Evolutionary conservation across 2,329 filamentous ascomycete species (phyloP).

Genomic region (Fusarium sterilihyphosum): DNA sequence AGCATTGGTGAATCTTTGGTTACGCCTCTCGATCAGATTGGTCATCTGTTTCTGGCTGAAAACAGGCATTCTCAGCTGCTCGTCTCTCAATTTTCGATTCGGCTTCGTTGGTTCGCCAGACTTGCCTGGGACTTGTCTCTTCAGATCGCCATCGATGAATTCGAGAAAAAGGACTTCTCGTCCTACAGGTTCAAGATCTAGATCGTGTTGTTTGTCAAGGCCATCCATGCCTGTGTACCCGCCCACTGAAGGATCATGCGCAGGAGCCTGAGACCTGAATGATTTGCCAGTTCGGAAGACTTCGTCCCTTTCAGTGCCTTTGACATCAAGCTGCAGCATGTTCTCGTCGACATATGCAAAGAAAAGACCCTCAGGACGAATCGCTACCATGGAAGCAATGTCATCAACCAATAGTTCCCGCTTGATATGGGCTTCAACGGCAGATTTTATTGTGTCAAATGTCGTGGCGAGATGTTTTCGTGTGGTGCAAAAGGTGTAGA

Average conservation of each 20-base stretch:
- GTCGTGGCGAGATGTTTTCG: constrained; percentile 93
- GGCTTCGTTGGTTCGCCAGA: constrained; percentile 77
- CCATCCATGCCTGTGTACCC: constrained; percentile 62
- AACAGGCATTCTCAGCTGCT: constrained; percentile 89
- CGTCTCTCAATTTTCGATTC: constrained; percentile 74
- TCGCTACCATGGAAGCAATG: constrained; percentile 80
- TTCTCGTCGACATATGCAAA: constrained; percentile 90
- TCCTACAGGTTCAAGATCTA: constrained; percentile 43
- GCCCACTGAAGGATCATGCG: constrained; percentile 66
- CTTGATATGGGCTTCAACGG: constrained; percentile 86
- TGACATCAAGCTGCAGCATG: constrained; percentile 81
- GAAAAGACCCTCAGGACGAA: constrained; percentile 81
- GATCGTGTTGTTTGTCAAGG: constrained; percentile 45
- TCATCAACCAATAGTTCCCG: constrained; percentile 77
- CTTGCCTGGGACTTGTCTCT: constrained; percentile 76
- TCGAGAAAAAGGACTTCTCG: constrained; percentile 88
- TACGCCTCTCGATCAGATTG: constrained; percentile 87
- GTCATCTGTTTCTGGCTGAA: constrained; percentile 95
- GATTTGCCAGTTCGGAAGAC: constrained; percentile 63
- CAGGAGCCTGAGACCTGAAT: constrained; percentile 60
- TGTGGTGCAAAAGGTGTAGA: constrained; percentile 94
- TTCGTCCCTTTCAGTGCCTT: constrained; percentile 72
- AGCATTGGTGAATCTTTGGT: constrained; percentile 81
- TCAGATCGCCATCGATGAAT: constrained; percentile 91
- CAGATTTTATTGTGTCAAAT: constrained; percentile 84